phyloP scores from a whole-genome alignment of 2,329 filamentous ascomycete species.

The Clathrospora elynae region DNA sequence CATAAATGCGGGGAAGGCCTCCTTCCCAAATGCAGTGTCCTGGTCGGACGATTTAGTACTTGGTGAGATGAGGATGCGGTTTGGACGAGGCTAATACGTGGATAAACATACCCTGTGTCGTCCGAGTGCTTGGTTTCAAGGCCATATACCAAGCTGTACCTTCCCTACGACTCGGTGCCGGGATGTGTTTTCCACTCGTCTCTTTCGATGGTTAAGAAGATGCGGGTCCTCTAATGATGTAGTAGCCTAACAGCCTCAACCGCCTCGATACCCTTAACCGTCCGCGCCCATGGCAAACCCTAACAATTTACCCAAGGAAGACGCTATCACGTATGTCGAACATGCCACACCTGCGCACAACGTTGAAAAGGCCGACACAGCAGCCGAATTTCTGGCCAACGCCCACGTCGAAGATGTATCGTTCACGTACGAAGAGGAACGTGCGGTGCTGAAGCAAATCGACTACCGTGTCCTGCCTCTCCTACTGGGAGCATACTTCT shows the following conservation, averaged over 20 bases:
- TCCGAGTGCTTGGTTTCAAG: no score
- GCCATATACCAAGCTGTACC: no score
- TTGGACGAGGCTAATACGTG: constrained; percentile 12
- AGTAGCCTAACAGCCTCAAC: neutral
- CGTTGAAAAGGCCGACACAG: constrained; percentile 46
- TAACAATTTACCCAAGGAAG: constrained; percentile 14
- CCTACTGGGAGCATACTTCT: constrained; percentile 64
- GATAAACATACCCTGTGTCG: no score
- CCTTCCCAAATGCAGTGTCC: constrained; percentile 4
- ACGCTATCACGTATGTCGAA: constrained; percentile 25
- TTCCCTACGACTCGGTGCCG: constrained; percentile 10
- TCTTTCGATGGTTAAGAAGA: no score
- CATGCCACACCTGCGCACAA: constrained; percentile 5
- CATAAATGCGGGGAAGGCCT: constrained; percentile 14
- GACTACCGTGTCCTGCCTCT: constrained; percentile 58
- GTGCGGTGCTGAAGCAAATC: constrained; percentile 56
- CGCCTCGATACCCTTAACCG: neutral
- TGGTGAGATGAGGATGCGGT: constrained; percentile 1
- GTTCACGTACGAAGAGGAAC: constrained; percentile 59
- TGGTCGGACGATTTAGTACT: no score
- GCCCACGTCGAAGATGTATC: constrained; percentile 45
- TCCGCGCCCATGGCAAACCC: constrained; percentile 11
- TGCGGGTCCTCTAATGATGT: neutral
- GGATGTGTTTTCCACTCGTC: no score
- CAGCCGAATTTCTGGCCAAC: constrained; percentile 53